Evolutionary conservation across 1,284 basidiomycete species (phyloP), one percentile per base, ranked within the genome.

Genomic region (Cutaneotrichosporon arboriforme): DNA sequence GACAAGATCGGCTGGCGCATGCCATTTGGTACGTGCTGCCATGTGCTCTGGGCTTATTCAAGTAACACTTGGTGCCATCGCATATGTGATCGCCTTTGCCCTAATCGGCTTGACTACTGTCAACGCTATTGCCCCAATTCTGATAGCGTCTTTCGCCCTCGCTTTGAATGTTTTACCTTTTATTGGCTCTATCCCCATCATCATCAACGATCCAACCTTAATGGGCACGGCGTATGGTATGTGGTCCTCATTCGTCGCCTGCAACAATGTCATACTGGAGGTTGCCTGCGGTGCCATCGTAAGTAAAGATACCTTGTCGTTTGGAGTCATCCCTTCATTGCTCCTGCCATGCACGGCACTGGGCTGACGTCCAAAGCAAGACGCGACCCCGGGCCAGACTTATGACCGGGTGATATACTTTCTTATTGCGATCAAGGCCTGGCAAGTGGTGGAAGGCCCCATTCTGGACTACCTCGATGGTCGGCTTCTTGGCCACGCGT

Each of bases 191-290:
- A 68, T 75, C 26, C 73, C 75, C 3, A 61, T 76, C 18, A 55
- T 75, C 8, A 66, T 74, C 1, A 61, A 62, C 1, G 61, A 66
- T n/a, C 72, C 72, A 23, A 58, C 62, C 4, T 60, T 66, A n/a
- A 63, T 75, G 26, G 74, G 73, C 0, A 69, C 68, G 0, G 72
- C 72, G 0, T 73, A 69, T 45, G 73, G 74, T 0, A 51, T 74
- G 35, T 75, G 67, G 64, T 72, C 51, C 1, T 36, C 33, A 1
- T 49, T 57, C 31, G 43, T 52, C 21, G 51, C 55, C 13, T 57
- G 51, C 51, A 57, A 57, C 55, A 52, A 57, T 20, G 64, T 71
- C 17, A 66, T 70, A 39, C 60, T 74, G 45, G 68, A 73, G 42
- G 67, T 73, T 4, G 55, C 69, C 0, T 61, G 65, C 3, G 74